Percentiles rank a stretch among this genome's conserved stretches.
Evolutionary conservation across 371 early-diverging fungal genomes (phyloP).

Genomic region (Apophysomyces ossiformis): DNA sequence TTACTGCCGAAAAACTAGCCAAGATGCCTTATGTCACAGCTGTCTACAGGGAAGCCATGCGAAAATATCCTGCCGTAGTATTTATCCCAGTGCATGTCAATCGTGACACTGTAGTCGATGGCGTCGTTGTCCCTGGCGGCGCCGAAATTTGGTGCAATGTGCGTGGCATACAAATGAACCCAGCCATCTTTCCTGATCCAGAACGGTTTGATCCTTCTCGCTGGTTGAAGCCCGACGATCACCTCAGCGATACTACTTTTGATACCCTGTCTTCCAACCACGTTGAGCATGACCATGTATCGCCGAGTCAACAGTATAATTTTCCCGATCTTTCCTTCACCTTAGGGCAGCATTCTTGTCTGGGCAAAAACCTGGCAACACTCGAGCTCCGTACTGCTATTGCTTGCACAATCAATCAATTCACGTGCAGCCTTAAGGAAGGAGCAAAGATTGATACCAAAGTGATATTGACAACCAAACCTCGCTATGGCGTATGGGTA

Average conservation of each 20-base stretch:
- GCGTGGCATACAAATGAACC: slow-evolving; percentile 55
- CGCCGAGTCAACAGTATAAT: slow-evolving; percentile 39
- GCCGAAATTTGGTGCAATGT: slow-evolving; percentile 56
- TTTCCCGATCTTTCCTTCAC: slow-evolving; percentile 56
- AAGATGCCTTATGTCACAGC: slow-evolving; percentile 47
- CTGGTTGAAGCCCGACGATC: slow-evolving; percentile 32
- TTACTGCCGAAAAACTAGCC: slow-evolving; percentile 47
- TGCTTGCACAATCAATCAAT: slow-evolving; percentile 47
- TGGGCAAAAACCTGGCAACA: slow-evolving; percentile 51
- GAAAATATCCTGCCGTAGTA: slow-evolving; percentile 55
- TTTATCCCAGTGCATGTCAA: slow-evolving; percentile 58
- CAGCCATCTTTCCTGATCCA: slow-evolving; percentile 45
- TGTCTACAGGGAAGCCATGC: slow-evolving; percentile 51
- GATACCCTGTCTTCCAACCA: slow-evolving; percentile 20
- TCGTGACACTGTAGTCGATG: slow-evolving; percentile 41
- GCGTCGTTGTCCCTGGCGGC: slow-evolving; percentile 40
- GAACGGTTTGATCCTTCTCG: slow-evolving; percentile 43
- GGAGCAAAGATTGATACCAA: slow-evolving; percentile 46
- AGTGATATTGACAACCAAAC: slow-evolving; percentile 51
- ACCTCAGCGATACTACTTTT: slow-evolving; percentile 14
- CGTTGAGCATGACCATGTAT: background rate
- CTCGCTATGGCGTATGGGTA: slow-evolving; percentile 49
- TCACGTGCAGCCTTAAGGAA: slow-evolving; percentile 32
- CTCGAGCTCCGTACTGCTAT: slow-evolving; percentile 49
- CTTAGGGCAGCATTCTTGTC: slow-evolving; percentile 48